Percentiles rank a stretch among this genome's conserved stretches.
phyloP scores from a whole-genome alignment of 1,284 basidiomycete species.

The Sanguinoderma infundibulare region DNA sequence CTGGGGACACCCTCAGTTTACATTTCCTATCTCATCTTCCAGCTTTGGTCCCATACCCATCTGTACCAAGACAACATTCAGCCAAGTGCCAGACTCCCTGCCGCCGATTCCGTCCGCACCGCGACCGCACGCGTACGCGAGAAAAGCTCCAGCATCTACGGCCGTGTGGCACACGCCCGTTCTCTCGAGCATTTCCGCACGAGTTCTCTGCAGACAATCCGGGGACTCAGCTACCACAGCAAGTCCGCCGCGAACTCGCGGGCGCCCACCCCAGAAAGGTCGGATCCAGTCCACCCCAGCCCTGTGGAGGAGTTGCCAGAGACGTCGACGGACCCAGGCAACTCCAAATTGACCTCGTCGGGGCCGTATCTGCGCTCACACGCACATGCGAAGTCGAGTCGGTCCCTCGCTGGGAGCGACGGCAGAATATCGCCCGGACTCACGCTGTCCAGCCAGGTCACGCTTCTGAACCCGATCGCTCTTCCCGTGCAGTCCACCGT shows the following conservation, averaged over 20 bases:
- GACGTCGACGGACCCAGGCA: constrained; percentile 18
- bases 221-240: not conserved
- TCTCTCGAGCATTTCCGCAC: constrained; percentile 17
- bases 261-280: not conserved
- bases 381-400: not conserved
- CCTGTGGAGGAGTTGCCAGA: constrained; percentile 26
- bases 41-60: constrained; percentile 86
- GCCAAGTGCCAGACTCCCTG: constrained; percentile 37
- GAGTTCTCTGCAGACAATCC: constrained; percentile 6
- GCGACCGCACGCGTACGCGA: constrained; percentile 30
- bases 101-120: constrained; percentile 34
- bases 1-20: constrained; percentile 57
- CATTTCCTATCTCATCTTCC: constrained; percentile 80
- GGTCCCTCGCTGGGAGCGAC: not conserved
- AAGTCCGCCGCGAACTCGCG: not conserved
- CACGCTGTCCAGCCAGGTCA: constrained; percentile 15
- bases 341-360: not conserved
- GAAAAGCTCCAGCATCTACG: constrained; percentile 25
- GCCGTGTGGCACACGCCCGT: constrained; percentile 19
- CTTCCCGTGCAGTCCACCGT: constrained; percentile 32
- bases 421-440: not conserved
- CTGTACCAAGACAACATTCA: constrained; percentile 68
- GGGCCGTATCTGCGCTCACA: constrained; percentile 13
- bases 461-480: constrained; percentile 21
- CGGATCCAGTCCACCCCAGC: constrained; percentile 3